Evolutionary conservation across 192 early-diverging fungal genomes (phyloP), one percentile per base, ranked within the genome.

Genomic region (Dissophora ornata): DNA sequence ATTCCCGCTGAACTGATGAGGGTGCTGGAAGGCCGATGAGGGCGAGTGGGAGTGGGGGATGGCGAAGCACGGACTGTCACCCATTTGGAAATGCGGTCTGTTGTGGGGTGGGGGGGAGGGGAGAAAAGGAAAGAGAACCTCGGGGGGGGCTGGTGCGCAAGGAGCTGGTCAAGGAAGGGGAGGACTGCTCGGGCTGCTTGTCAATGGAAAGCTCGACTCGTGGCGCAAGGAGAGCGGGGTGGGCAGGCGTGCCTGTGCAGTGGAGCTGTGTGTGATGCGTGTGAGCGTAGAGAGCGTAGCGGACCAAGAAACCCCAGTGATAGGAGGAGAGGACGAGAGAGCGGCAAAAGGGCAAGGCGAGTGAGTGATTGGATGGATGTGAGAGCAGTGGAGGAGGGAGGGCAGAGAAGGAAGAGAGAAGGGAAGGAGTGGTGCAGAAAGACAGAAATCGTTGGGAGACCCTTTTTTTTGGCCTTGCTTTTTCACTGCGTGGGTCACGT

Each of bases 21-120:
- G 71, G 22, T 75, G 71, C 49, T 75, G 71, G 55, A 75, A 75
- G 49, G 71, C 71, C 32, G 70, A 73, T 29, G 68, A 62, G 45
- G 71, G 71, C 50, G 71, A 75, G 57, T 75, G 71, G 32, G 63
- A 47, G 50, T 75, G 71, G 28, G 71, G 71, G 42, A 75, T 75
- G 36, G 71, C 71, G 25, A 75, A 75, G 63, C 71, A 75, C 40
- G 71, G 71, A 65, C 71, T 75, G 62, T 75, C 62, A 75, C 71
- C 57, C 71, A 75, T 75, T 66, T 22, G 34, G 18, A 30, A 62
- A 29, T 32, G 44, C 44, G 9, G 33, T 41, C 16, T 33, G 4
- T 41, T 15, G 55, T 41, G 32, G 25, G 24, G 26, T 0, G 29
- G 40, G 18, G 38, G 9, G 47, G n/a, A 46, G 34, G 42, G 34